Evolutionary conservation across 305 asterid species (phyloP).

Genomic region (Striga hermonthica): DNA sequence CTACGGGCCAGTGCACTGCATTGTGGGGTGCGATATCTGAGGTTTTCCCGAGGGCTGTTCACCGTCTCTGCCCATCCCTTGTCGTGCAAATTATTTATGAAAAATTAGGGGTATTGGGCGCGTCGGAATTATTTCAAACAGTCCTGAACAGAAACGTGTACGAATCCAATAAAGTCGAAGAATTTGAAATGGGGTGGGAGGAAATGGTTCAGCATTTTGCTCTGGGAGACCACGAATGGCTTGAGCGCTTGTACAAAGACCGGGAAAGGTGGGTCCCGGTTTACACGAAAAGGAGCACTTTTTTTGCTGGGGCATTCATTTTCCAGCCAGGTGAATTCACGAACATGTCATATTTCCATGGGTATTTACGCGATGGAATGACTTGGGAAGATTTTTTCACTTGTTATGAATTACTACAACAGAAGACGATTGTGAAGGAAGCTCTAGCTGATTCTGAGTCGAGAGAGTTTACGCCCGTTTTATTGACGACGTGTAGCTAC

Average conservation of each 20-base stretch:
- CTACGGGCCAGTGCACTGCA: conserved; percentile 49
- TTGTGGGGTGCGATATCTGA: conserved; percentile 60
- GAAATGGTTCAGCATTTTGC: conserved; percentile 62
- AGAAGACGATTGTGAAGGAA: conserved; percentile 51
- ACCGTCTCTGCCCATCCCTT: conserved; percentile 50
- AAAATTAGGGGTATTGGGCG: conserved; percentile 49
- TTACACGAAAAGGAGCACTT: conserved; percentile 52
- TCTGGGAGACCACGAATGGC: conserved; percentile 51
- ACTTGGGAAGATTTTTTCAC: conserved; percentile 54
- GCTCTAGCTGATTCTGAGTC: conserved; percentile 57
- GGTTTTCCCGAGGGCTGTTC: conserved; percentile 76
- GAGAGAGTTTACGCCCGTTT: conserved; percentile 39
- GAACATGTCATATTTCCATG: conserved; percentile 46
- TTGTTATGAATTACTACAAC: conserved; percentile 42
- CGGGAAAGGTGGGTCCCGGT: conserved; percentile 84
- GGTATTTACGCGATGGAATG: conserved; percentile 45
- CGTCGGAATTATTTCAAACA: conserved; percentile 43
- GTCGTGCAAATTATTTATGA: conserved; percentile 48
- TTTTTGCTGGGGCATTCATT: conserved; percentile 53
- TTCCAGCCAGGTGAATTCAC: conserved; percentile 38
- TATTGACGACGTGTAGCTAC: conserved; percentile 56
- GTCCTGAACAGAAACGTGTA: conserved; percentile 52
- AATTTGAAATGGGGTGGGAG: conserved; percentile 76
- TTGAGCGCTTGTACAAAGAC: conserved; percentile 58
- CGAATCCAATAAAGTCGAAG: conserved; percentile 53